Conservation (phyloP, 2,329 filamentous ascomycete species). For the Ramularia endophylla region DNA sequence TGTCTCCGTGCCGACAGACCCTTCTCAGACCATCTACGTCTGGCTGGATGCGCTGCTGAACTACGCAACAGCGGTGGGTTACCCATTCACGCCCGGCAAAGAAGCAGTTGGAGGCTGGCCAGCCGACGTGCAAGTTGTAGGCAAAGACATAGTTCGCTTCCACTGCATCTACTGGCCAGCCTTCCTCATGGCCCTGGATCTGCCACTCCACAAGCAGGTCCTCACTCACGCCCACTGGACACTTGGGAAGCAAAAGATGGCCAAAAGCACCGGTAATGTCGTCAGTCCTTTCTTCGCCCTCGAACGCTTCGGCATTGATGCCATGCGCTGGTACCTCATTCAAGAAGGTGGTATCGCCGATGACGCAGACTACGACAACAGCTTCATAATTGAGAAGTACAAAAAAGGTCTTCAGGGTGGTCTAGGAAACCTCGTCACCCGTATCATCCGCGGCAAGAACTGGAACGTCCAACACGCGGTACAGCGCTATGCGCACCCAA, state of each 20-base stretch:
- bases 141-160: conserved; percentile 94
- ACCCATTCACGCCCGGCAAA: conserved; percentile 66
- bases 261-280: conserved; percentile 89
- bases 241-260: conserved; percentile 88
- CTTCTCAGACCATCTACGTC: conserved; percentile 88
- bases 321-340: conserved; percentile 83
- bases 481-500: conserved; percentile 21
- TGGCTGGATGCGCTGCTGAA: conserved; percentile 97
- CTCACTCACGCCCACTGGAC: conserved; percentile 95
- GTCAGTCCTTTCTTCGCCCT: conserved; percentile 92
- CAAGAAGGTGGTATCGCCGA: conserved; percentile 69
- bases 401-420: conserved; percentile 71
- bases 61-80: conserved; percentile 83
- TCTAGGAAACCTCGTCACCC: conserved; percentile 72
- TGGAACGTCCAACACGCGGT: conserved; percentile 51
- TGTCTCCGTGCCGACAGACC: conserved; percentile 78
- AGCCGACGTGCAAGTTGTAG: conserved; percentile 84
- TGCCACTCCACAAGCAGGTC: conserved; percentile 72
- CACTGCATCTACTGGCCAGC: conserved; percentile 99
- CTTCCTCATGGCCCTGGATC: conserved; percentile 78
- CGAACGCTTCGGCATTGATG: conserved; percentile 79
- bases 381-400: conserved; percentile 67
- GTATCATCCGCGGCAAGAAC: conserved; percentile 51
- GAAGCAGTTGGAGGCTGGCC: conserved; percentile 70
- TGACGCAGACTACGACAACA: conserved; percentile 83